Evolutionary conservation across 805 yeast species (phyloP), one percentile per base, ranked within the genome.

Genomic region (Yarrowia porcina): DNA sequence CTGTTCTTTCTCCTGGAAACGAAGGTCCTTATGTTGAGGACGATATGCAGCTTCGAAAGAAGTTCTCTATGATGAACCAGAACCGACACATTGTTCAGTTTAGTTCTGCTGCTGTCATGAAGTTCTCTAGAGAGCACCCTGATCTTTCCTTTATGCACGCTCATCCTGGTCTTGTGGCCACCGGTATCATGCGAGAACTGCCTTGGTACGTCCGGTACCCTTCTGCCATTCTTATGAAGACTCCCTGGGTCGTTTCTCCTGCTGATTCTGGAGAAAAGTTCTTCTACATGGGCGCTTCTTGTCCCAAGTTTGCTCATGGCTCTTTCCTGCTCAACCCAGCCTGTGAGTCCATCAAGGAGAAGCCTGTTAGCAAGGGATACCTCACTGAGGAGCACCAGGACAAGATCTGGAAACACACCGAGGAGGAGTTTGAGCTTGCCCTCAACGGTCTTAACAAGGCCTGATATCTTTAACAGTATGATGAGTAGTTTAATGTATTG

Each of bases 91-190:
- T 64, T 32, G 50, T 63, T 7, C 63, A 67, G 13, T 65, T 67
- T 65, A 67, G 47, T 35, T 67, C 71, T 10, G 64, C 67, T 12
- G 69, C 71, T 3, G 65, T 61, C 11, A 15, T 45, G 50, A 47
- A 63, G 23, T 67, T 70, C 41, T 67, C 68, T 17, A 32, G 61
- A 27, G 41, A 45, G 4, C 66, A 70, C 62, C 72, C 72, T 12
- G 38, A 65, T 17, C 49, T 69, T 10, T 25, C 65, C 2, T 70
- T 70, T 61, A 52, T 62, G 18, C 72, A 70, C 62, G 65, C 64
- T n/a, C 65, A 62, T 47, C 72, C 72, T 8, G 72, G 72, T 15
- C n/a, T 66, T 9, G 71, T 70, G 23, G 61, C 59, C 4, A 69
- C 72, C 3, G 64, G 65, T n/a, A 57, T 66, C 49, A 41, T 38